Conservation (phyloP, 805 yeast genomes). For the Candida vartiovaarae region DNA sequence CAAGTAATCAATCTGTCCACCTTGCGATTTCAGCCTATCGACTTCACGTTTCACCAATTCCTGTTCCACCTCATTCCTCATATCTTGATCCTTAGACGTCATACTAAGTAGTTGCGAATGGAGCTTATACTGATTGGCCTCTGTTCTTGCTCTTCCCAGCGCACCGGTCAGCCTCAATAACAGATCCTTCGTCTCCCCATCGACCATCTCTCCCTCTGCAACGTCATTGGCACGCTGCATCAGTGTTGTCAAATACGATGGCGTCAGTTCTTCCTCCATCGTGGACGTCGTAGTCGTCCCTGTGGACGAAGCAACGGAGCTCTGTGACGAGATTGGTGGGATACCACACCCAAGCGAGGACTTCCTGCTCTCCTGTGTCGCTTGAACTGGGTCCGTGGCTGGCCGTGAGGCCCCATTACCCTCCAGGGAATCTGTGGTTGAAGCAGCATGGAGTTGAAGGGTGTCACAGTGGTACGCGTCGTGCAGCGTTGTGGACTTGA, state of each 20-base stretch:
- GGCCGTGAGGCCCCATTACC: too few relatives aligned
- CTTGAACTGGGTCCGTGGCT: neutral
- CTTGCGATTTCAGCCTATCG: slow-evolving; percentile 30
- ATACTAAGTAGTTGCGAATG: slow-evolving; percentile 35
- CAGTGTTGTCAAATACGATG: neutral
- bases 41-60: slow-evolving; percentile 38
- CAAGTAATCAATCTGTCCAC: slow-evolving; percentile 28
- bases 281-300: neutral
- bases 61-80: slow-evolving; percentile 41
- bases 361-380: neutral
- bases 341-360: neutral
- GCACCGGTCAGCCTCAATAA: slow-evolving; percentile 17
- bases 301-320: neutral
- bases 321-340: neutral
- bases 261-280: neutral
- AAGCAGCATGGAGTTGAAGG: too few relatives aligned
- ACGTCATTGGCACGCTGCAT: slow-evolving; percentile 1
- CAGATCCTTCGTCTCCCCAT: slow-evolving; percentile 7
- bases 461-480: too few relatives aligned
- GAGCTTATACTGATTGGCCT: slow-evolving; percentile 29
- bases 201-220: neutral
- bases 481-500: too few relatives aligned
- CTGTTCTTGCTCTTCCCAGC: slow-evolving; percentile 21
- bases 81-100: slow-evolving; percentile 36
- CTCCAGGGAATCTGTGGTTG: too few relatives aligned